Percentiles rank a stretch among this genome's conserved stretches.
Evolutionary conservation across 768 basidiomycete species (phyloP).

Genomic region (Pleurotus tuoliensis): DNA sequence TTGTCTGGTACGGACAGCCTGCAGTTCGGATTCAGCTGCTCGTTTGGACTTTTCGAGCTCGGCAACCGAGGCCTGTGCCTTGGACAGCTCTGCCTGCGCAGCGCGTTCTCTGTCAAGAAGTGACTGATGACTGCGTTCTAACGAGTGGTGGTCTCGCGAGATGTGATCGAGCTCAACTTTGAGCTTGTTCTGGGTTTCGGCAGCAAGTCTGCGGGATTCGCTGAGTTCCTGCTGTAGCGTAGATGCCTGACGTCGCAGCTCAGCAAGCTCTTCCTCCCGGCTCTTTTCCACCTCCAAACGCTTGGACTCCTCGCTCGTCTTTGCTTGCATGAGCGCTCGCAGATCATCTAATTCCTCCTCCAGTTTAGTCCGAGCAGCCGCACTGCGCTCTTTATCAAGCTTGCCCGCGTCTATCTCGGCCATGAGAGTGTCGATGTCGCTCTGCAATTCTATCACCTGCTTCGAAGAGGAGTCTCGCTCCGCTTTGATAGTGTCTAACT

Average conservation of each 20-base stretch:
- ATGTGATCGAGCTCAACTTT: slow-evolving; percentile 72
- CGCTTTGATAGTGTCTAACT: slow-evolving; percentile 49
- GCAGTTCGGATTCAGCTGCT: slow-evolving; percentile 66
- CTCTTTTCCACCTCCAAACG: slow-evolving; percentile 82
- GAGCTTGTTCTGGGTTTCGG: slow-evolving; percentile 69
- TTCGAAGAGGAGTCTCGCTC: slow-evolving; percentile 53
- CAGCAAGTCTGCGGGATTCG: slow-evolving; percentile 54
- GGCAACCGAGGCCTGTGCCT: slow-evolving; percentile 42
- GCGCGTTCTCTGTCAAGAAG: slow-evolving; percentile 58
- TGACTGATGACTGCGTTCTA: slow-evolving; percentile 59
- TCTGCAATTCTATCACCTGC: slow-evolving; percentile 66
- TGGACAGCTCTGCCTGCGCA: slow-evolving; percentile 46
- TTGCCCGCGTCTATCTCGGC: slow-evolving; percentile 60
- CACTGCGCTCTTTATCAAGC: slow-evolving; percentile 43
- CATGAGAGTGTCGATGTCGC: slow-evolving; percentile 60
- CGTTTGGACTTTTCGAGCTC: slow-evolving; percentile 71
- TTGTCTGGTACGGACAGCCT: slow-evolving; percentile 63
- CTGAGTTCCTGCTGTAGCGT: slow-evolving; percentile 65
- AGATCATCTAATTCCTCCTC: slow-evolving; percentile 85
- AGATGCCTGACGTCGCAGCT: slow-evolving; percentile 61
- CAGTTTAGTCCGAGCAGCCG: slow-evolving; percentile 52
- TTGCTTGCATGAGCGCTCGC: slow-evolving; percentile 78
- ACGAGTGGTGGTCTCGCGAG: slow-evolving; percentile 52
- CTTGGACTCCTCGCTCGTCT: slow-evolving; percentile 81
- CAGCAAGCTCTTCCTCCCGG: slow-evolving; percentile 78